Evolutionary conservation across 1,284 basidiomycete species (phyloP).

Genomic region (Gomphus sp.): DNA sequence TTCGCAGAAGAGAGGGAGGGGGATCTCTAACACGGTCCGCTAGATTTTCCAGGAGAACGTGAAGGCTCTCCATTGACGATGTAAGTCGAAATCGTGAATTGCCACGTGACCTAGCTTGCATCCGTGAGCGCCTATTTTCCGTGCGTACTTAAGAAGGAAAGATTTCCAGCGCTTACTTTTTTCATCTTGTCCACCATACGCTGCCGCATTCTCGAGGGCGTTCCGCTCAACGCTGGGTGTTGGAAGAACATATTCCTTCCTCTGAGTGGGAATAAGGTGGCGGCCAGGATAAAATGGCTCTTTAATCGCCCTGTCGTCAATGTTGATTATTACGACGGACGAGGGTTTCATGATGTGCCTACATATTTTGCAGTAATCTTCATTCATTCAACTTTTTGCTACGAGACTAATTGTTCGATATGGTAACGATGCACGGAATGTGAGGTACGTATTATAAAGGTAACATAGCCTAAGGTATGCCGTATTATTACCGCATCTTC

Average conservation of each 20-base stretch:
- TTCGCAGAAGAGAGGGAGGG: conserved; percentile 38
- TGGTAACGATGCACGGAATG: neutral
- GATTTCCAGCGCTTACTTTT: neutral
- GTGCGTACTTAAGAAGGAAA: neutral
- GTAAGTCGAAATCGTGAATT: neutral
- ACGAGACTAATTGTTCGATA: neutral
- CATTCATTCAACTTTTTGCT: neutral
- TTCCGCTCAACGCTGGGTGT: conserved; percentile 44
- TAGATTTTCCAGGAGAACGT: neutral
- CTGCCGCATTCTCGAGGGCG: conserved; percentile 32
- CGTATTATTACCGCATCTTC: neutral
- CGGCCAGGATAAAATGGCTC: conserved; percentile 52
- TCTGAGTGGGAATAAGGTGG: conserved; percentile 10
- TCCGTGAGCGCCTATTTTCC: neutral
- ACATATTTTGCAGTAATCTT: conserved; percentile 25
- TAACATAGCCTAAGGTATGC: neutral
- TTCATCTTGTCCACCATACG: conserved; percentile 23
- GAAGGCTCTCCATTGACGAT: neutral
- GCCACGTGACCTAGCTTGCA: neutral
- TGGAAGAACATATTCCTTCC: conserved; percentile 26
- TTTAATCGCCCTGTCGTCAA: conserved; percentile 73
- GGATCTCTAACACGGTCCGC: conserved; percentile 18
- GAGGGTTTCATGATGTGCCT: conserved; percentile 75
- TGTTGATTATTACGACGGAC: conserved; percentile 44
- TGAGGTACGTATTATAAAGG: too few relatives aligned